Conservation (phyloP, 2,329 filamentous ascomycete species). For the Fusarium subglutinans region DNA sequence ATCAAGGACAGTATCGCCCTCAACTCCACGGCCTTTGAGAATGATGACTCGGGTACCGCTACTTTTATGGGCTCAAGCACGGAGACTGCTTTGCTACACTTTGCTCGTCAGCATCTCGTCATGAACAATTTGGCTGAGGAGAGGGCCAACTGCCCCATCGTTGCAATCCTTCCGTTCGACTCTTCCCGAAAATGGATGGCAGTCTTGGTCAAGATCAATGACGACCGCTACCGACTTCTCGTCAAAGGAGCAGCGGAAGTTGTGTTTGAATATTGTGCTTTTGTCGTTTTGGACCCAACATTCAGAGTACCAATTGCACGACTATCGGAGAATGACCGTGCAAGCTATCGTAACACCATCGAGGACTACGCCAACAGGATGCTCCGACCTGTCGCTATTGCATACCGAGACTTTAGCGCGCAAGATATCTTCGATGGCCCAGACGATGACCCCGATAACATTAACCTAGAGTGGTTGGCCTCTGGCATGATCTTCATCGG, state of each 20-base stretch:
- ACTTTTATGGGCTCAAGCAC: slow-evolving; percentile 64
- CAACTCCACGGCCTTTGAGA: slow-evolving; percentile 65
- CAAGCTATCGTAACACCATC: slow-evolving; percentile 47
- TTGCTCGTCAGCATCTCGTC: slow-evolving; percentile 60
- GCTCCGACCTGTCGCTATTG: slow-evolving; percentile 78
- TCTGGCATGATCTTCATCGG: slow-evolving; percentile 77
- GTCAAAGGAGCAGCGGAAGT: slow-evolving; percentile 69
- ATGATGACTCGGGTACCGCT: slow-evolving; percentile 47
- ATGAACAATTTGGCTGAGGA: slow-evolving; percentile 57
- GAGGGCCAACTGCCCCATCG: slow-evolving; percentile 55
- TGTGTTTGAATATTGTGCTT: slow-evolving; percentile 57
- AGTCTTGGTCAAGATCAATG: slow-evolving; percentile 57
- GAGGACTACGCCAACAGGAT: slow-evolving; percentile 71
- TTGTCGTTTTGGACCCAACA: slow-evolving; percentile 56
- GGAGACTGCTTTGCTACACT: slow-evolving; percentile 62
- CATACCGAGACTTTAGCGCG: slow-evolving; percentile 76
- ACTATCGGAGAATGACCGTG: slow-evolving; percentile 46
- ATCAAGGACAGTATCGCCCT: slow-evolving; percentile 54
- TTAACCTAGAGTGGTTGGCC: slow-evolving; percentile 51
- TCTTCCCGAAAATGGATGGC: slow-evolving; percentile 67
- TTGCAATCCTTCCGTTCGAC: slow-evolving; percentile 63
- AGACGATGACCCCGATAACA: slow-evolving; percentile 46
- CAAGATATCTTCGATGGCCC: slow-evolving; percentile 71
- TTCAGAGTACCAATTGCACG: slow-evolving; percentile 42
- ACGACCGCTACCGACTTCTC: slow-evolving; percentile 59